Conservation (phyloP, 768 basidiomycete species). For the Serendipita sp. region DNA sequence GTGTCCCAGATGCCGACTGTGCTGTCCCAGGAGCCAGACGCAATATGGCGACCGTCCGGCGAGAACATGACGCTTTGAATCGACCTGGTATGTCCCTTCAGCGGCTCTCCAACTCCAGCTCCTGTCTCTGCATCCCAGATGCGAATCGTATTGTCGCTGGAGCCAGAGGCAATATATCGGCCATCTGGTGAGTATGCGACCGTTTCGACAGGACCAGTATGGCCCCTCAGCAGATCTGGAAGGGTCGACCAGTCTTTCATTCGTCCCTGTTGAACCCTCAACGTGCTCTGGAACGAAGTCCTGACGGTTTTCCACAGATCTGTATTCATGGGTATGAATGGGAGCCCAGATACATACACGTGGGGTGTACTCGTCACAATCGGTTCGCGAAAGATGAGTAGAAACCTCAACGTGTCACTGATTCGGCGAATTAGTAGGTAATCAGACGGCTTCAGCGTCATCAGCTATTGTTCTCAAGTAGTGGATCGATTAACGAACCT, state of each 20-base stretch:
- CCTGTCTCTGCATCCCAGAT: constrained; percentile 31
- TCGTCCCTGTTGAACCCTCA: background rate
- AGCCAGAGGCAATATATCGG: constrained; percentile 26
- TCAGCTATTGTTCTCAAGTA: background rate
- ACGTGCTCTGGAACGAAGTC: background rate
- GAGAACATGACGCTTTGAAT: constrained; percentile 27
- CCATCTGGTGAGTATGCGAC: constrained; percentile 27
- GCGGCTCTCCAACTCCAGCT: constrained; percentile 13
- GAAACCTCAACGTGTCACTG: background rate
- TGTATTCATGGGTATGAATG: background rate
- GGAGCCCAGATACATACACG: background rate
- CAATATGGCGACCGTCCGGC: too few species aligned
- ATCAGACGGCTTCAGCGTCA: background rate
- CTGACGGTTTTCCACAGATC: background rate
- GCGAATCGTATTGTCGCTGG: constrained; percentile 28
- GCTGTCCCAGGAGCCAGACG: constrained; percentile 27
- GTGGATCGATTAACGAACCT: background rate
- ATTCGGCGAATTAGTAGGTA: background rate
- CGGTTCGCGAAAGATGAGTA: background rate
- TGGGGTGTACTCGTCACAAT: background rate
- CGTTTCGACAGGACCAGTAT: background rate
- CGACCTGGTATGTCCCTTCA: constrained; percentile 11
- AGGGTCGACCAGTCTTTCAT: background rate
- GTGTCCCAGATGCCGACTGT: constrained; percentile 31
- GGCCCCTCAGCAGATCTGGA: background rate